A percentile compares a stretch with the other conserved stretches of the same genome.
Conservation (phyloP, 1,284 basidiomycete genomes). For the Marasmius fiardii region DNA sequence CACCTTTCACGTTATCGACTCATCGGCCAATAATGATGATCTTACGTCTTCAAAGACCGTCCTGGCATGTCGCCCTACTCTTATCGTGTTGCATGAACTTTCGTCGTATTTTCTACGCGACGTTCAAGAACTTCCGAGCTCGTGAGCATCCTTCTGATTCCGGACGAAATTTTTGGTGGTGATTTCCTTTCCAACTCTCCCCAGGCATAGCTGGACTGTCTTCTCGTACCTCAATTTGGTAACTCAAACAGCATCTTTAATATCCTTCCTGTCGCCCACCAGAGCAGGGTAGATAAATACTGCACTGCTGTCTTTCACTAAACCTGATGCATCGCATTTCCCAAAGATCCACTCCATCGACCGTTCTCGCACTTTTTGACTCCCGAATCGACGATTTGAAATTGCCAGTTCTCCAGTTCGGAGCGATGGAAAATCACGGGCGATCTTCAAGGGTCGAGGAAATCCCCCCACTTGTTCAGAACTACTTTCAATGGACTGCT, state of each 20-base stretch:
- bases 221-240: slow-evolving; percentile 49
- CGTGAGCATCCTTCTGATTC: slow-evolving; percentile 6
- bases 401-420: slow-evolving; percentile 35
- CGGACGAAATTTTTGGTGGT: neutral
- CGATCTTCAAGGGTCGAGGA: neutral
- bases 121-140: slow-evolving; percentile 25
- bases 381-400: slow-evolving; percentile 50
- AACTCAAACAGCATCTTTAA: slow-evolving; percentile 35
- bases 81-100: slow-evolving; percentile 63
- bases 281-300: neutral
- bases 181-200: slow-evolving; percentile 8
- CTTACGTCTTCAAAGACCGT: slow-evolving; percentile 32
- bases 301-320: neutral
- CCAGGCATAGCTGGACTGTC: slow-evolving; percentile 28
- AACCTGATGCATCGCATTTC: slow-evolving; percentile 8
- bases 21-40: slow-evolving; percentile 20
- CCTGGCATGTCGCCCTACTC: slow-evolving; percentile 41
- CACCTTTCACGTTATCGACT: slow-evolving; percentile 38
- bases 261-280: slow-evolving; percentile 27
- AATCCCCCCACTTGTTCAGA: neutral
- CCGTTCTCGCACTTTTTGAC: slow-evolving; percentile 56
- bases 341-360: slow-evolving; percentile 11
- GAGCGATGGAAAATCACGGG: too few relatives aligned
- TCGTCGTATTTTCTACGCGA: slow-evolving; percentile 53
- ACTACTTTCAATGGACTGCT: neutral